Conservation (phyloP, 73 alveolate genomes). For the Tetrahymena thermophila region DNA sequence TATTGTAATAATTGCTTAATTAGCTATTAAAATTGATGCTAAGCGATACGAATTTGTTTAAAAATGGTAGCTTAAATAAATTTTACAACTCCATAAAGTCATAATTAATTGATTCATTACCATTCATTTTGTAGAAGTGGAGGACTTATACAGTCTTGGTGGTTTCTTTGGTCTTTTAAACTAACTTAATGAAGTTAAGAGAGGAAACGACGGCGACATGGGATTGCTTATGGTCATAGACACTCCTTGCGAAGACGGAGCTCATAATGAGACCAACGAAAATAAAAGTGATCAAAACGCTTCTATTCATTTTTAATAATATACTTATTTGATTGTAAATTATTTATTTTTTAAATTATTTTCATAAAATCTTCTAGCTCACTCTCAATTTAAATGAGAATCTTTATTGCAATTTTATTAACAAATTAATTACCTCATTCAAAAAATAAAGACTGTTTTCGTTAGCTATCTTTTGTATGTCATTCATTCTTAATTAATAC, state of each 20-base stretch:
- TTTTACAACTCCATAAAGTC: no score
- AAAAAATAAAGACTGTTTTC: no score
- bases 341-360: background rate
- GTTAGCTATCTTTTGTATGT: no score
- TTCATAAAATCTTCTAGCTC: background rate
- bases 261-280: background rate
- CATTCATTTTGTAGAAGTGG: slow-evolving; percentile 37
- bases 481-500: no score
- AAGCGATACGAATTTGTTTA: no score
- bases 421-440: background rate
- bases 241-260: slow-evolving; percentile 4
- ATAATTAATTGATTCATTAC: background rate
- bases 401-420: background rate
- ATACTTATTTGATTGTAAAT: background rate
- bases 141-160: slow-evolving; percentile 44
- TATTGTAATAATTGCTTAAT: no score
- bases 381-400: background rate
- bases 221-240: slow-evolving; percentile 27
- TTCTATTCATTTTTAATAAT: background rate
- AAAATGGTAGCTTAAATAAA: no score
- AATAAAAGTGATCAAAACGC: background rate
- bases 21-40: background rate
- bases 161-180: slow-evolving; percentile 40
- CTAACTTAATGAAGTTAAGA: slow-evolving; percentile 41
- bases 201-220: slow-evolving; percentile 30